These are phyloP conservation scores for Cryptosporidium felis DNA, from an alignment of 169 alveolate genomes.

Conservation along the genomic window DNA sequence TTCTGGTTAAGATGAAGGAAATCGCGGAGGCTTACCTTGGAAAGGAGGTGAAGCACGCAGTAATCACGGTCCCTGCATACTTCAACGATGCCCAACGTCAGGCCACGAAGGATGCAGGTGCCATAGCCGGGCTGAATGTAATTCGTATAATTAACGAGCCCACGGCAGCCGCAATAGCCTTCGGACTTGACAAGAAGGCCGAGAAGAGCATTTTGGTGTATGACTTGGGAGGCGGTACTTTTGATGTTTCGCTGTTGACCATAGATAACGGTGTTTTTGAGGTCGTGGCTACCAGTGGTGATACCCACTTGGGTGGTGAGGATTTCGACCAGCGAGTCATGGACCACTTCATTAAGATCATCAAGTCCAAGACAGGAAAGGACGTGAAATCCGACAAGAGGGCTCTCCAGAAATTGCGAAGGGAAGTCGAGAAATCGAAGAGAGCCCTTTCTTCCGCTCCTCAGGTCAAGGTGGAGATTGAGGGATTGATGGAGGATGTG, in stretches of 20 bases:
- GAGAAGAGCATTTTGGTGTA: conserved; percentile 94
- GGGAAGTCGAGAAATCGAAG: conserved; percentile 98
- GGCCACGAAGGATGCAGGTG: conserved; percentile 99
- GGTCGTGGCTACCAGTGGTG: conserved; percentile 98
- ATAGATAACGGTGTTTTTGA: conserved; percentile 98
- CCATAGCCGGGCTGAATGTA: conserved; percentile 98
- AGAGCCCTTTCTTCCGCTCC: conserved; percentile 93
- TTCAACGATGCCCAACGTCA: conserved; percentile 99
- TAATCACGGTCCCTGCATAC: conserved; percentile 97
- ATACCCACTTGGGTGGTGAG: conserved; percentile 99
- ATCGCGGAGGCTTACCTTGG: conserved; percentile 97
- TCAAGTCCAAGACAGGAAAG: conserved; percentile 91
- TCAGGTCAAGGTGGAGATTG: conserved; percentile 86
- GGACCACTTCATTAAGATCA: conserved; percentile 94
- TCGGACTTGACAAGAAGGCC: conserved; percentile 96
- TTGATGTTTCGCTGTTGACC: conserved; percentile 97
- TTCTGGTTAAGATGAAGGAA: conserved; percentile 95
- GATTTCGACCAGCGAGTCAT: conserved; percentile 96
- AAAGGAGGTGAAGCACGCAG: conserved; percentile 93
- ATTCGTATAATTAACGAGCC: conserved; percentile 98
- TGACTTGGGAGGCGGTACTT: conserved; percentile 99
- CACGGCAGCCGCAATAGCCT: conserved; percentile 99
- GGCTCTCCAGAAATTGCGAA: conserved; percentile 95
- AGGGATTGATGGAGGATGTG: conserved; percentile 85
- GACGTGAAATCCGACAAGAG: conserved; percentile 92